These are phyloP conservation scores for Thalia dealbata DNA, from an alignment of 176 grass and related monocot genomes.

Conservation along the genomic window DNA sequence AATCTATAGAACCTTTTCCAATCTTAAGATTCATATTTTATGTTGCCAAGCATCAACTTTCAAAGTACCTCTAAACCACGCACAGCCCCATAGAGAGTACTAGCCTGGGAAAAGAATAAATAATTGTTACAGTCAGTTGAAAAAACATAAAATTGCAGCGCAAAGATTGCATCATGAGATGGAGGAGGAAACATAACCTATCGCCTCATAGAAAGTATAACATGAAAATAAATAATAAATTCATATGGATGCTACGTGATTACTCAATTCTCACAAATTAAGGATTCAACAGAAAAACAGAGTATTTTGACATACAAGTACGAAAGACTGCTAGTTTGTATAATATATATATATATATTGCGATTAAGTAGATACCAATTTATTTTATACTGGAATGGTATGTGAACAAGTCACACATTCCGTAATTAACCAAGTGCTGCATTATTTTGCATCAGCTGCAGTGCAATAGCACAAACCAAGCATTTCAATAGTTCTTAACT, in stretches of 20 bases:
- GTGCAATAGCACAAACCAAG: no score
- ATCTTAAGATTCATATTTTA: background rate
- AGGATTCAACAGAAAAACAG: background rate
- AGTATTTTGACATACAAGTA: background rate
- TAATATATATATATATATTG: no score
- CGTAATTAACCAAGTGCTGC: no score
- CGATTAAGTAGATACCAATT: background rate
- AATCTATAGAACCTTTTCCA: background rate
- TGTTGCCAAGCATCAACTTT: background rate
- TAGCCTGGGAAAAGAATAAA: constrained; percentile 40
- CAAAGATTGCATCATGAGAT: background rate
- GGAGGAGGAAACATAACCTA: background rate
- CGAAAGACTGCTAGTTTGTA: background rate
- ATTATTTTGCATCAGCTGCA: no score
- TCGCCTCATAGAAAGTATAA: background rate
- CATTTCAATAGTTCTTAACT: no score
- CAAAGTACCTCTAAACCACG: constrained; percentile 74
- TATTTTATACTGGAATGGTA: background rate
- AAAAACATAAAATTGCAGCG: background rate
- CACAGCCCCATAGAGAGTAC: constrained; percentile 84
- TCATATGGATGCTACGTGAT: background rate
- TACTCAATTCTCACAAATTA: background rate
- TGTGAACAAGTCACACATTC: background rate
- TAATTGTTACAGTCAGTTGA: background rate
- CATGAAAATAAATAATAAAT: background rate